Percentiles rank a stretch among this genome's conserved stretches.
These are phyloP conservation scores for Sequoiadendron giganteum DNA, from an alignment of 75 land plant species.

Conservation along the genomic window DNA sequence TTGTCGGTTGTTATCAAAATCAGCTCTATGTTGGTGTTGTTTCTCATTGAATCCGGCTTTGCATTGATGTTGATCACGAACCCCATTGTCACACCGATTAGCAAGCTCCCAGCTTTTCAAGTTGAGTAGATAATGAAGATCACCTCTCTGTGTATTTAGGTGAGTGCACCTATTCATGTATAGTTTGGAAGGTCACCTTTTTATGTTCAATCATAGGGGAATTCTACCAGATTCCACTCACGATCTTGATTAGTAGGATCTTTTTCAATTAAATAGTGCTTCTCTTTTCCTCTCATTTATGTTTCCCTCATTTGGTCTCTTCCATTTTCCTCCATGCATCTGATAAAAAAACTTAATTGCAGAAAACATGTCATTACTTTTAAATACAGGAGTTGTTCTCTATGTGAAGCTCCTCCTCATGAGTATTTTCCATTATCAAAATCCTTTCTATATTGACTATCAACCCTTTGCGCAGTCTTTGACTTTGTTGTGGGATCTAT, in stretches of 20 bases:
- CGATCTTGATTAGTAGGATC: slow-evolving; percentile 4
- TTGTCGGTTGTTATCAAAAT: too few relatives aligned
- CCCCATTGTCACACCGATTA: slow-evolving; percentile 11
- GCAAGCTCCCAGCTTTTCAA: slow-evolving; percentile 4
- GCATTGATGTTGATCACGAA: slow-evolving; percentile 12
- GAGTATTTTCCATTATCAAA: too few relatives aligned
- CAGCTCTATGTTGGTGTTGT: too few relatives aligned
- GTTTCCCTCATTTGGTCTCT: neutral
- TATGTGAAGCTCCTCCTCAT: too few relatives aligned
- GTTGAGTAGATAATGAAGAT: neutral
- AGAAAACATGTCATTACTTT: too few relatives aligned
- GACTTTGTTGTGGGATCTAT: too few relatives aligned
- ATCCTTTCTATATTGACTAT: too few relatives aligned
- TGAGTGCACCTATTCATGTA: slow-evolving; percentile 1
- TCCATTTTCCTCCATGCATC: slow-evolving; percentile 10
- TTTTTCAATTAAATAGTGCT: neutral
- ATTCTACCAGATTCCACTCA: neutral
- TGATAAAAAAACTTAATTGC: too few relatives aligned
- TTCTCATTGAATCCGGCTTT: slow-evolving; percentile 11
- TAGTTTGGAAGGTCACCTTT: neutral
- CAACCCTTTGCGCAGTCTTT: too few relatives aligned
- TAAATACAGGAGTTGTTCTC: too few relatives aligned
- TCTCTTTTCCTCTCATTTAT: neutral
- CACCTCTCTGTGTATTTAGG: slow-evolving; percentile 1
- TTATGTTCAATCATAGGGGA: slow-evolving; percentile 9